These are phyloP conservation scores for Eimeria sp. DNA, from an alignment of 169 alveolate genomes.

Conservation along the genomic window DNA sequence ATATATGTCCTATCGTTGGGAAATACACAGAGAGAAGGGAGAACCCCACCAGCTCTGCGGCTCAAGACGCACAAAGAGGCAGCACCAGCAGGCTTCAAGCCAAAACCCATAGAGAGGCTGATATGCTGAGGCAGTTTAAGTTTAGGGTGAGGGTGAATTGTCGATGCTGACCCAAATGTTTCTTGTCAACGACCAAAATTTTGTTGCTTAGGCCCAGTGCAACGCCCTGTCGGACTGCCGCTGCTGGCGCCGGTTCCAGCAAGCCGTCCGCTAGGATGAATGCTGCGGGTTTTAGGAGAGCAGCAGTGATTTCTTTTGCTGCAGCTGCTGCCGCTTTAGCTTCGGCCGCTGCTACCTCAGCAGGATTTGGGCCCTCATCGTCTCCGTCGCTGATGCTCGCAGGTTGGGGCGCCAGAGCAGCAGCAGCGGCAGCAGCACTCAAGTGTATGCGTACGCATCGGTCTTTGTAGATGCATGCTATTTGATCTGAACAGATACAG, in stretches of 20 bases:
- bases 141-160: background rate
- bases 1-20: background rate
- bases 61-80: background rate
- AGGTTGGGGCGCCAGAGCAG: conserved; percentile 49
- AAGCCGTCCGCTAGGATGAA: conserved; percentile 49
- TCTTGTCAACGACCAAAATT: background rate
- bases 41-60: conserved; percentile 21
- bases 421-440: conserved; percentile 73
- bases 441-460: conserved; percentile 35
- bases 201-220: conserved; percentile 35
- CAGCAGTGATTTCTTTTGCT: conserved; percentile 39
- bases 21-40: background rate
- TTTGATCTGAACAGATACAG: conserved; percentile 1
- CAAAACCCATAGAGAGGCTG: background rate
- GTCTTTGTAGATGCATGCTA: conserved; percentile 27
- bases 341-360: conserved; percentile 23
- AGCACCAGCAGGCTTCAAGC: background rate
- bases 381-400: conserved; percentile 27
- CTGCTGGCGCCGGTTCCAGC: conserved; percentile 13
- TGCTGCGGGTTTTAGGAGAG: conserved; percentile 47
- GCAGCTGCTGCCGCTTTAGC: conserved; percentile 62
- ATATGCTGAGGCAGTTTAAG: background rate
- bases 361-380: conserved; percentile 43
- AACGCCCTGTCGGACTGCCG: conserved; percentile 41
- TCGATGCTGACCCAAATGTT: background rate